Evolutionary conservation across 2,329 filamentous ascomycete species (phyloP).

Genomic region (Davidsoniella eucalypti): DNA sequence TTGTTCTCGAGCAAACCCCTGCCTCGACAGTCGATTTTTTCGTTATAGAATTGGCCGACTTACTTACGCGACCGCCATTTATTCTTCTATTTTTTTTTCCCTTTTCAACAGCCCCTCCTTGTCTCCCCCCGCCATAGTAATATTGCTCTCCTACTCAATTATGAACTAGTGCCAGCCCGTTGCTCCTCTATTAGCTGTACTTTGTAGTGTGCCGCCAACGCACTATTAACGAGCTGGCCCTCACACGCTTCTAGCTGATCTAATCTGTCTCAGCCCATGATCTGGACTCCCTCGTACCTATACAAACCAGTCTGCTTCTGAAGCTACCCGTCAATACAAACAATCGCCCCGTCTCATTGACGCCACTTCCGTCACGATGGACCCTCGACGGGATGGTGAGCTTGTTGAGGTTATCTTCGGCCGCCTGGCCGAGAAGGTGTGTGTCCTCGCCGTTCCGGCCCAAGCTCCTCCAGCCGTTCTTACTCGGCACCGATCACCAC

Average conservation of each 20-base stretch:
- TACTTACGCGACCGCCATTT: neutral
- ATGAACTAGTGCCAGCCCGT: too few relatives aligned
- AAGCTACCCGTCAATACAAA: neutral
- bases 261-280: too few relatives aligned
- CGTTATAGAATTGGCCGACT: too few relatives aligned
- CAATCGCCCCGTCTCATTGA: neutral
- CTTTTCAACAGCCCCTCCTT: neutral
- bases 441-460: slow-evolving; percentile 9
- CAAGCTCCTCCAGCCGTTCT: slow-evolving; percentile 13
- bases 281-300: too few relatives aligned
- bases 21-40: too few relatives aligned
- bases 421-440: slow-evolving; percentile 42
- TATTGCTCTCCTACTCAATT: neutral
- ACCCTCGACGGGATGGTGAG: slow-evolving; percentile 29
- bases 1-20: too few relatives aligned
- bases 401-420: slow-evolving; percentile 42
- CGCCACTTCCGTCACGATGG: slow-evolving; percentile 6
- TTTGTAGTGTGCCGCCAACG: too few relatives aligned
- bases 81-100: neutral
- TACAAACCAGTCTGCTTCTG: too few relatives aligned
- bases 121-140: neutral
- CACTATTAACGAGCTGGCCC: too few relatives aligned
- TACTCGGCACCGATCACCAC: neutral
- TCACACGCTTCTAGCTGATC: too few relatives aligned
- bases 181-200: too few relatives aligned